These are phyloP conservation scores for Penicillium thymicola DNA, from an alignment of 2,329 filamentous ascomycete genomes.

Conservation along the genomic window DNA sequence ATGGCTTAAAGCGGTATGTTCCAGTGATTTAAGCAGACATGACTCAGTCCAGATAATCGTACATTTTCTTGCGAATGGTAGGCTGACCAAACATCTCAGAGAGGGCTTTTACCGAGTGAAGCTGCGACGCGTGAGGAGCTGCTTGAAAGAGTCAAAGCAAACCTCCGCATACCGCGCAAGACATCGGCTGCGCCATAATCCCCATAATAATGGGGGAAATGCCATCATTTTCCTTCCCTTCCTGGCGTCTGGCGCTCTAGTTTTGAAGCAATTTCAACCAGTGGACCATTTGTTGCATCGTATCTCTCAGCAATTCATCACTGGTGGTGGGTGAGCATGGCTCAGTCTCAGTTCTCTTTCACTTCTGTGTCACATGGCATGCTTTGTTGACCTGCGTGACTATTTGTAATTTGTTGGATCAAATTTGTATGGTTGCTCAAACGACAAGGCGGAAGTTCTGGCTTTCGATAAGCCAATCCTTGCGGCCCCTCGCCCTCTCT, in stretches of 20 bases:
- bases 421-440: constrained; percentile 24
- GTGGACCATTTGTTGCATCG: neutral
- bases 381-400: neutral
- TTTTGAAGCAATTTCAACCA: neutral
- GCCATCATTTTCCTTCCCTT: neutral
- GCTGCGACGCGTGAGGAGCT: constrained; percentile 62
- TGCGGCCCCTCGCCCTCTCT: constrained; percentile 54
- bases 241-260: neutral
- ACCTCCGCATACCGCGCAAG: constrained; percentile 52
- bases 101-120: constrained; percentile 59
- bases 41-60: neutral
- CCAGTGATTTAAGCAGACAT: neutral
- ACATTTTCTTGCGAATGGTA: neutral
- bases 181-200: constrained; percentile 11
- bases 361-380: neutral
- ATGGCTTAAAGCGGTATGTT: constrained; percentile 76
- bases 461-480: constrained; percentile 65
- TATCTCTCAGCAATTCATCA: neutral
- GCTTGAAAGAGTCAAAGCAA: constrained; percentile 66
- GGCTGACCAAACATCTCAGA: constrained; percentile 43
- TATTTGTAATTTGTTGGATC: neutral
- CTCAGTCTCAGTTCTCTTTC: neutral
- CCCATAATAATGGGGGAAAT: constrained; percentile 1
- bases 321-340: neutral
- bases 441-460: constrained; percentile 65